Evolutionary conservation across 106 monocot species (phyloP), one percentile per base, ranked within the genome.

Genomic region (Dioscorea zingiberensis): DNA sequence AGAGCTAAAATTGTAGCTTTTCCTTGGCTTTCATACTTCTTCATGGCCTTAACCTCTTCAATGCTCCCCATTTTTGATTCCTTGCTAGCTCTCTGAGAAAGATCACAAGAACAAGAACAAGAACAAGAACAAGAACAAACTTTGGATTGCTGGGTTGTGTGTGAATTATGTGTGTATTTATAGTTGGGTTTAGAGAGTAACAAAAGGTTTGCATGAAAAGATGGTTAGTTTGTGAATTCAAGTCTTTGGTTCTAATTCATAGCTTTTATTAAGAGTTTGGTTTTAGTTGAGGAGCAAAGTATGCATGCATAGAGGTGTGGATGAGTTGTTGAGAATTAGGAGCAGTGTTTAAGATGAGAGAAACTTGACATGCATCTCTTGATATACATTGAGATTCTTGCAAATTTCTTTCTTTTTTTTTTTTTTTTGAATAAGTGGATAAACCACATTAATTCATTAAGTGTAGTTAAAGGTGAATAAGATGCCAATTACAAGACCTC

Each of bases 1-100:
- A 93, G 76, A 24, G 88, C 85, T 26, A 93, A 74, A 25, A 93
- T 67, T 18, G 60, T 73, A 5, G 93, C 93, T 71, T 88, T 93
- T 12, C 79, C 77, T 45, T 73, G 14, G 66, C 64, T 23, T 71
- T 67, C 75, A 59, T 58, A 9, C 13, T 23, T 38, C 38, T 38
- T 38, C 38, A 38, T 38, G 38, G 38, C 38, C 38, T 6, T 38
- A 8, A 6, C 38, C 10, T 1, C 38, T 38, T 6, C 38, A 38
- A 38, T 38, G 38, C 38, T 38, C 4, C 38, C 38, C 38, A 38
- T 38, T 38, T 38, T 38, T 10, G 6, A 38, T 38, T 30, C 2
- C 30, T 38, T 38, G 38, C 14, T 47, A 69, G 61, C 19, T 23
- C 58, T 49, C 65, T 49, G 11, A 28, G 13, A 48, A 11, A 29